phyloP scores from a whole-genome alignment of 495 filamentous ascomycete genomes.

The Darksidea phi region DNA sequence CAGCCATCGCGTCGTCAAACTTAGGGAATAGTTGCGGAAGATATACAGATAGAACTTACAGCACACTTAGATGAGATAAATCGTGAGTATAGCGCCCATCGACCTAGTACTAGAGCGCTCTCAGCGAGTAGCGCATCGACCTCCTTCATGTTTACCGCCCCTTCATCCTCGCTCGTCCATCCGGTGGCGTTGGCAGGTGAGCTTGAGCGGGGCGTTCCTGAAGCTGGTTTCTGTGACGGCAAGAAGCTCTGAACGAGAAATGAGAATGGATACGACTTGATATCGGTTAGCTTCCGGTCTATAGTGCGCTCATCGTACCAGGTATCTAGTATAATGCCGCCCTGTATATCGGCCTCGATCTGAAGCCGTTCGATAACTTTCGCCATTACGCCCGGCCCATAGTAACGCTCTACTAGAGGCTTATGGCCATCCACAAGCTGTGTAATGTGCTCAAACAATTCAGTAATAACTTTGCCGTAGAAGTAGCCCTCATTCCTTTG shows the following conservation, averaged over 20 bases:
- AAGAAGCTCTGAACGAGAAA: constrained; percentile 95
- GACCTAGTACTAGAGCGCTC: constrained; percentile 82
- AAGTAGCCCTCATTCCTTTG: constrained; percentile 75
- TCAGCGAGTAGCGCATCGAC: constrained; percentile 83
- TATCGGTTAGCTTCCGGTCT: constrained; percentile 82
- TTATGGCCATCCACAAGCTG: constrained; percentile 92
- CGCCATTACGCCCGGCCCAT: constrained; percentile 88
- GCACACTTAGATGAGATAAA: constrained; percentile 83
- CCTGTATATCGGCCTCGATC: constrained; percentile 91
- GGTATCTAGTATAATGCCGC: constrained; percentile 93
- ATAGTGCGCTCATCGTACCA: constrained; percentile 88
- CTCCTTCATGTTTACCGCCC: constrained; percentile 95
- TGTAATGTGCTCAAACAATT: constrained; percentile 94
- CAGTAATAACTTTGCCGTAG: constrained; percentile 86
- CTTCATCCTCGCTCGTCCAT: constrained; percentile 74
- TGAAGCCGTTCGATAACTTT: constrained; percentile 92
- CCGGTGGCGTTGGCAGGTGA: constrained; percentile 63
- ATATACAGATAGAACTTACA: constrained; percentile 54
- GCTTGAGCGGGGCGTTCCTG: constrained; percentile 48
- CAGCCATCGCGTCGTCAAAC: no score
- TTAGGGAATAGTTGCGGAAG: no score
- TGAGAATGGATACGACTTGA: constrained; percentile 94
- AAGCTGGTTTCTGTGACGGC: constrained; percentile 53
- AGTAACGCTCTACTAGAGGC: constrained; percentile 85
- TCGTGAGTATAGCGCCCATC: constrained; percentile 88